Base-by-base conservation (phyloP, 306 rosid genomes). In the Rosa multiflora region DNA sequence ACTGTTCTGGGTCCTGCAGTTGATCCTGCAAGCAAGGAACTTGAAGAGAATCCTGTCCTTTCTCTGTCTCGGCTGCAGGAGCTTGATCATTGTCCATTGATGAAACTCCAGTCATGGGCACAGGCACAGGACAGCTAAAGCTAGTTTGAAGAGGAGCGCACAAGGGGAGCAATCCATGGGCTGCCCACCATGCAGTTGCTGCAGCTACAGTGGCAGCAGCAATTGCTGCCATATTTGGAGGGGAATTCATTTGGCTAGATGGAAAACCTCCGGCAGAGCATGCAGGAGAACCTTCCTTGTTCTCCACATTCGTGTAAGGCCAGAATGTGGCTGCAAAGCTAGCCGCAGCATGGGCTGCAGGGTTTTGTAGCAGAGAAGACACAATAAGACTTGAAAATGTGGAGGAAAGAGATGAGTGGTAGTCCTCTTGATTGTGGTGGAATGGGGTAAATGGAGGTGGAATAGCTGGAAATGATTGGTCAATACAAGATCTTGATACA, bases 101-200 rank as follows among this genome's bases (percentile, higher is more conserved):
- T 66, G 88, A 82, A 81, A 78, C 80, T 44, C 77, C 87, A 66
- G 85, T 75, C 47, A 85, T 67, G 72, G 93, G 82, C 80, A 88
- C 82, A 70, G 93, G 82, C 80, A 88, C 82, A 29, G 90, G 76
- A 67, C 86, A 82, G 67, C 88, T 70, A 86, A 92, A 88, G 79
- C 85, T 81, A 82, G 91, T 79, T 81, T 82, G 93, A 76, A 86
- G 88, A 67, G 99, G 97, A 77, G 97, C 78, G 73, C 99, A 92
- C 70, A 92, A 23, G 43, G 99, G 99, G 82, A 91, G 87, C 84
- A 91, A 78, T 69, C 98, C 99, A 77, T 95, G 99, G 78, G 99
- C 88, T 46, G 96, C 84, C 99, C 99, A 95, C 99, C 99, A 92
- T 79, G 99, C 96, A 74, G 94, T 87, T 79, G 99, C 98, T 70